Percentiles rank a stretch among this genome's conserved stretches.
phyloP scores from a whole-genome alignment of 2,329 filamentous ascomycete genomes.

The Bipolaris oryzae region DNA sequence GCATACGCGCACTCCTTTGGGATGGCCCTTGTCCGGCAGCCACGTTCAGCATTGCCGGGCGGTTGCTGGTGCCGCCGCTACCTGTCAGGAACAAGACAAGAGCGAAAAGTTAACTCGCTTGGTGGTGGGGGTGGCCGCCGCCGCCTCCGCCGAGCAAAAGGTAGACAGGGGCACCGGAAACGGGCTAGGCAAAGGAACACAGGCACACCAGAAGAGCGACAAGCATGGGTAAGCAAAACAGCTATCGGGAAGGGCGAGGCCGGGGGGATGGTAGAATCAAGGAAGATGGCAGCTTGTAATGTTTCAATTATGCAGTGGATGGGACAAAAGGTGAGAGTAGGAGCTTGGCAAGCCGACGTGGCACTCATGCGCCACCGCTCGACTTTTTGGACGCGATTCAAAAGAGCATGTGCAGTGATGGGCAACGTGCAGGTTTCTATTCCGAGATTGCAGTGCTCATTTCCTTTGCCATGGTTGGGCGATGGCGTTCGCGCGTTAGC shows the following conservation, averaged over 20 bases:
- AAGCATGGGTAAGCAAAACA: slow-evolving; percentile 8
- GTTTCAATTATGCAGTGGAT: not conserved
- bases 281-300: not conserved
- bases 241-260: slow-evolving; percentile 11
- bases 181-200: slow-evolving; percentile 4
- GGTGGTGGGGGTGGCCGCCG: slow-evolving; percentile 10
- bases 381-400: not conserved
- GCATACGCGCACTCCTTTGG: not conserved
- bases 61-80: not conserved
- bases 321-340: not conserved
- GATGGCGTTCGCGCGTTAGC: slow-evolving; percentile 7
- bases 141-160: slow-evolving; percentile 10
- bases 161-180: slow-evolving; percentile 10
- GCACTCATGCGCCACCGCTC: slow-evolving; percentile 8
- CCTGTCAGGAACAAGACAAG: not conserved
- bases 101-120: slow-evolving; percentile 8
- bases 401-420: slow-evolving; percentile 8
- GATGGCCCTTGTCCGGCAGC: not conserved
- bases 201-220: not conserved
- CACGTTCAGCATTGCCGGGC: not conserved
- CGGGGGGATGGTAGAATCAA: slow-evolving; percentile 1
- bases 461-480: slow-evolving; percentile 11
- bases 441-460: slow-evolving; percentile 15
- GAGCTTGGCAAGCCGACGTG: slow-evolving; percentile 8
- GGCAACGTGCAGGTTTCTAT: slow-evolving; percentile 19